Evolutionary conservation across 129 eudicot genomes (phyloP).

Genomic region (carrot (Daucus carota)): DH1_v3.0 NC_030381.2:7927001-7927500

Average conservation of each 20-base stretch:
- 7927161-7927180: conserved; percentile 1
- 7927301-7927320: background rate
- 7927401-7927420: background rate
- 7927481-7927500: background rate
- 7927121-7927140: conserved; percentile 8
- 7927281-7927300: background rate
- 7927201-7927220: conserved; percentile 2
- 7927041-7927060: conserved; percentile 7
- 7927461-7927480: background rate
- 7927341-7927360: too few relatives aligned
- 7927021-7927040: conserved; percentile 2
- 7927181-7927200: conserved; percentile 7
- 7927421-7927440: background rate
- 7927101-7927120: background rate
- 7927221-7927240: conserved; percentile 5
- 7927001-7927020: background rate
- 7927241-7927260: background rate
- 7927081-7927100: background rate
- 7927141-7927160: background rate
- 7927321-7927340: background rate
- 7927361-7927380: too few relatives aligned
- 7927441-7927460: background rate
- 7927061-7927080: conserved; percentile 7
- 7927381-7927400: too few relatives aligned
- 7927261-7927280: background rate